Evolutionary conservation across 2,329 filamentous ascomycete species (phyloP), one percentile per base, ranked within the genome.

Genomic region (Clarireedia sp.): DNA sequence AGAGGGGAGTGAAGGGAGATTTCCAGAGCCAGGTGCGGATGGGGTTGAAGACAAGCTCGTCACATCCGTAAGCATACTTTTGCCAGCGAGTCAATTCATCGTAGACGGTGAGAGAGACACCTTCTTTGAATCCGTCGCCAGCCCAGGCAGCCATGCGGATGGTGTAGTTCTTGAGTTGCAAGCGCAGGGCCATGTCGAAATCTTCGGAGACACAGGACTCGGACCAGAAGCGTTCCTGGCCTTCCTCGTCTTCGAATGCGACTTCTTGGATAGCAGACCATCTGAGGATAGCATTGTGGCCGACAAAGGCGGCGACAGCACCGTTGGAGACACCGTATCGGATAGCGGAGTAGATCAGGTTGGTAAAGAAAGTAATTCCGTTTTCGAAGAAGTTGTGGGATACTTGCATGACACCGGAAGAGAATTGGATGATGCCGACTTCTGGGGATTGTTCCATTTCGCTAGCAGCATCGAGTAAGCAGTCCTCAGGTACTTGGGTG

Each of bases 381-480:
- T 84, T 85, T 69, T 90, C 87, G 63, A 90, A 90, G 70, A 83
- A 88, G 54, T 79, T 84, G 63, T 81, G 74, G 1, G 83, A 80
- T 12, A 90, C 83, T 62, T 90, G 83, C 86, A 90, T 89, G 58
- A 90, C 86, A 29, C 85, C 85, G 3, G 86, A 88, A 0, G 80
- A 79, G 70, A 85, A 86, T 66, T 89, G 86, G 56, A 88, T 76
- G 62, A 89, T 87, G n/a, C 79, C 85, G 0, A 87, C 83, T 61
- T 87, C 80, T 0, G 83, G 85, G 7, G 78, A 84, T 61, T 80
- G 74, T 60, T 85, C 81, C 84, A 89, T 87, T 67, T 89, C 86
- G n/a, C 78, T 80, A 9, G 82, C 83, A n/a, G 81, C 83, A 60
- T 87, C 82, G 8, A 89, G 72, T 12, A 89, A 74, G 60, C 83